phyloP scores from a whole-genome alignment of 75 land plant species.

The Picea sitchensis region DNA sequence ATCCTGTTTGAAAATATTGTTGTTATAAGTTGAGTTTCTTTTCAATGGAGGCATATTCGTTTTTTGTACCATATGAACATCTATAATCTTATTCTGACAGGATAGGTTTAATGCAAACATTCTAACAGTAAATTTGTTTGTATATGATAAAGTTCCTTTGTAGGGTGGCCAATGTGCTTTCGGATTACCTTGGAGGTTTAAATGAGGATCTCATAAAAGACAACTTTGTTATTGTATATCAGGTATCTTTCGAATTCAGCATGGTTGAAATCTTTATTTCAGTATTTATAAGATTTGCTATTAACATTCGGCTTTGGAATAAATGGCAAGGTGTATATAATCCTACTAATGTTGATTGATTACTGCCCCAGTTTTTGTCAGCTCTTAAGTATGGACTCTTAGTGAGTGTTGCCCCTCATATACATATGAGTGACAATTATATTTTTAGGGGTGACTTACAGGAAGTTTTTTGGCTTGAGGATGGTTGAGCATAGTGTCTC shows the following conservation, averaged over 20 bases:
- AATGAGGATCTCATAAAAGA: slow-evolving; percentile 95
- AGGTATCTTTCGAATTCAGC: slow-evolving; percentile 47
- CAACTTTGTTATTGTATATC: slow-evolving; percentile 96
- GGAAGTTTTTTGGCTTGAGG: too few species aligned
- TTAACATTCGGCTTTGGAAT: background rate
- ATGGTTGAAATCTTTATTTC: background rate
- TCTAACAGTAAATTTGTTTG: slow-evolving; percentile 2
- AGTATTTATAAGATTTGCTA: background rate
- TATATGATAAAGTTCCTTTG: slow-evolving; percentile 70
- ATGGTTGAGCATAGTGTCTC: too few species aligned
- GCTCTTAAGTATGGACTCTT: background rate
- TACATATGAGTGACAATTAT: too few species aligned
- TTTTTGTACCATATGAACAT: background rate
- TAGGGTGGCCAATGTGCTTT: slow-evolving; percentile 87
- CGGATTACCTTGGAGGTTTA: slow-evolving; percentile 88
- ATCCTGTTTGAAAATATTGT: background rate
- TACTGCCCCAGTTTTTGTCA: background rate
- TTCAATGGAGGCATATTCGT: background rate
- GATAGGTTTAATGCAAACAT: background rate
- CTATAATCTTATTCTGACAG: background rate
- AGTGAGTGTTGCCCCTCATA: background rate
- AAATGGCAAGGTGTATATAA: background rate
- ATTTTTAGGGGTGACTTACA: too few species aligned
- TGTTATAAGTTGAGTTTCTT: too few species aligned
- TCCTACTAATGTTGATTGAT: background rate